Evolutionary conservation across 768 basidiomycete species (phyloP), one percentile per base, ranked within the genome.

Genomic region (Cystobasidiopsis lactophilus): DNA sequence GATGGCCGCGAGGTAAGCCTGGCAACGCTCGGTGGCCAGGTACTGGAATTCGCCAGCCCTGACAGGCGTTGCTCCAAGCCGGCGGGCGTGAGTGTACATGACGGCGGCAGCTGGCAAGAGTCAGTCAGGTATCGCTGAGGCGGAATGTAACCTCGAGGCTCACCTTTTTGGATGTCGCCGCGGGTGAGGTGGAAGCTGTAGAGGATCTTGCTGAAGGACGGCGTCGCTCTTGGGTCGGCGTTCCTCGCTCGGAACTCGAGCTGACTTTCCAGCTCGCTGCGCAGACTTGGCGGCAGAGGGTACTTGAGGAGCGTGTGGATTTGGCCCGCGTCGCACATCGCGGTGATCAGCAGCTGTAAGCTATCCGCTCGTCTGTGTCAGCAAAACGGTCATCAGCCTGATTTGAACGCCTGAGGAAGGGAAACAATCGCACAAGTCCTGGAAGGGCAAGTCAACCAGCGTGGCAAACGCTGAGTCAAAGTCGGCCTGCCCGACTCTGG

Each of bases 211-310:
- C 85, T 79, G 69, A 91, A 96, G 63, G 77, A 79, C 0, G 89
- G 89, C 35, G 73, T 75, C 37, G 78, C 69, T 40, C 83, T 76
- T 46, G 91, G 86, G 68, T 98, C 85, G 18, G 80, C 79, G 65
- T 95, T 91, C 55, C 89, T 76, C 5, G 86, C 83, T 66, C 95
- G 91, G 71, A 89, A 95, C 19, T 81, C 75, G 39, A 98, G 71
- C 16, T 80, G 77, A 40, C 75, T 77, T 69, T 93, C 88, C 19
- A 96, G 82, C 63, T 91, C 85, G 50, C 79, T 77, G 40, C 78
- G 74, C 55, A 89, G 72, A 0, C 82, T 85, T 3, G 27, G 40
- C 16, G 79, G 73, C 63, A 95, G 96, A 61, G 83, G 83, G 61
- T 85, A 78, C 7, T 76, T 68, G 65, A 86, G 76, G 13, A 96